A percentile compares a stretch with the other conserved stretches of the same genome.
phyloP scores from a whole-genome alignment of 495 filamentous ascomycete species.

The Chaetomium fimeti region DNA sequence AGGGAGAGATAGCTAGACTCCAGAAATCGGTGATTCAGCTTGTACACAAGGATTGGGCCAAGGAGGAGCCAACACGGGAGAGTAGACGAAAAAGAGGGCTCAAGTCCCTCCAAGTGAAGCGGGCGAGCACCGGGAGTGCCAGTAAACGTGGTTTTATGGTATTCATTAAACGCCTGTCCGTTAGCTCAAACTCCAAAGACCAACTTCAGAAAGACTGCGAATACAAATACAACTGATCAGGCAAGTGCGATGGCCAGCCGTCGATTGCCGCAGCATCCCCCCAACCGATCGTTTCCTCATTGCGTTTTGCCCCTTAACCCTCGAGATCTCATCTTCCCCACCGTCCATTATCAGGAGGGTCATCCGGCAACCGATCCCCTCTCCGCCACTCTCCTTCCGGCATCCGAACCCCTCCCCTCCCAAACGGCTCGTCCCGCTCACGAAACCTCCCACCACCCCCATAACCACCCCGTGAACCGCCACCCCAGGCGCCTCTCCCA shows the following conservation, averaged over 20 bases:
- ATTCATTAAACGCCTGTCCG: too few species aligned
- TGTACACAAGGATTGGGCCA: too few species aligned
- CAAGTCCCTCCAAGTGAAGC: too few species aligned
- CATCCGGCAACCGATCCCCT: slow-evolving; percentile 55
- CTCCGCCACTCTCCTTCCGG: slow-evolving; percentile 60
- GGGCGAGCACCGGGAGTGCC: too few species aligned
- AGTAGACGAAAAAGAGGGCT: too few species aligned
- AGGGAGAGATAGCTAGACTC: too few species aligned
- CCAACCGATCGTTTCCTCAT: background rate
- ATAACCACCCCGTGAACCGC: slow-evolving; percentile 10
- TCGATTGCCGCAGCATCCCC: background rate
- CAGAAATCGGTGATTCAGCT: too few species aligned
- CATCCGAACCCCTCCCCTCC: slow-evolving; percentile 37
- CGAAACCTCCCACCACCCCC: slow-evolving; percentile 14
- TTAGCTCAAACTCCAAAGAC: too few species aligned
- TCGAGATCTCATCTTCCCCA: slow-evolving; percentile 26
- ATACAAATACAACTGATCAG: background rate
- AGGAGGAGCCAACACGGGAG: too few species aligned
- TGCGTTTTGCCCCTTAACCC: background rate
- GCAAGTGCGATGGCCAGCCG: background rate
- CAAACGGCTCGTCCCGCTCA: slow-evolving; percentile 16
- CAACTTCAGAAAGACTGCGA: background rate
- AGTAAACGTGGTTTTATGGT: too few species aligned
- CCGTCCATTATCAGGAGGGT: slow-evolving; percentile 39
- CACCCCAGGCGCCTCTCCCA: slow-evolving; percentile 11